These are phyloP conservation scores for Crithidia bombi DNA, from an alignment of 208 protist species.

Conservation along the genomic window DNA sequence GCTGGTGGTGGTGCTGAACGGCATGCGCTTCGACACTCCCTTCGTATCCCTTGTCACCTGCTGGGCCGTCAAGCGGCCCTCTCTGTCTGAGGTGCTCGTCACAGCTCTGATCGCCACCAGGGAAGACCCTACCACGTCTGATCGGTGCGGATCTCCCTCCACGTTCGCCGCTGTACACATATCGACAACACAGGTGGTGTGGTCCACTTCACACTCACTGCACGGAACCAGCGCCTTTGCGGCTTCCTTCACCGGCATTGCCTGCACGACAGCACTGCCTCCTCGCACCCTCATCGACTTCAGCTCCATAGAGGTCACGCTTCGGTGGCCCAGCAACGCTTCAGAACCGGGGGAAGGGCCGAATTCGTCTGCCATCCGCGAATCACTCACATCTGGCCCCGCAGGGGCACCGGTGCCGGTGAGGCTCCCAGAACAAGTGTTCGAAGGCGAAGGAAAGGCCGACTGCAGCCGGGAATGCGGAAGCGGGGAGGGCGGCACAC, in stretches of 20 bases:
- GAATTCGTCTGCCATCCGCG: not conserved
- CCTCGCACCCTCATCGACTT: not conserved
- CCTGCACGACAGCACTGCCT: not conserved
- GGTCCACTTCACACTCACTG: not conserved
- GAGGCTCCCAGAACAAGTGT: not conserved
- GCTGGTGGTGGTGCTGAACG: not conserved
- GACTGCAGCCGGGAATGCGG: not conserved
- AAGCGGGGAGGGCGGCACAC: not conserved
- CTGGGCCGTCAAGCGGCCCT: not conserved
- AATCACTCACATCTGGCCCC: not conserved
- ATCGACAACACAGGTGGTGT: not conserved
- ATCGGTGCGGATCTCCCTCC: not conserved
- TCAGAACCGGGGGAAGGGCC: not conserved
- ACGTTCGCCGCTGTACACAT: not conserved
- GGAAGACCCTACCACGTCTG: slow-evolving; percentile 3
- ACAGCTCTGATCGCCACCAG: not conserved
- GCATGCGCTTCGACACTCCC: not conserved
- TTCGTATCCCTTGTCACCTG: no score
- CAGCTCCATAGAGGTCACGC: not conserved
- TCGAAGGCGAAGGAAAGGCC: not conserved
- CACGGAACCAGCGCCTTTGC: not conserved
- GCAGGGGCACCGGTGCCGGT: not conserved
- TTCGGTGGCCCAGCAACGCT: no score
- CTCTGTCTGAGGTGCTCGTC: not conserved
- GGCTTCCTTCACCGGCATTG: not conserved